Percentiles rank a stretch among this genome's conserved stretches.
Evolutionary conservation across 306 rosid genomes (phyloP).

Genomic region (Betula pendula): DNA sequence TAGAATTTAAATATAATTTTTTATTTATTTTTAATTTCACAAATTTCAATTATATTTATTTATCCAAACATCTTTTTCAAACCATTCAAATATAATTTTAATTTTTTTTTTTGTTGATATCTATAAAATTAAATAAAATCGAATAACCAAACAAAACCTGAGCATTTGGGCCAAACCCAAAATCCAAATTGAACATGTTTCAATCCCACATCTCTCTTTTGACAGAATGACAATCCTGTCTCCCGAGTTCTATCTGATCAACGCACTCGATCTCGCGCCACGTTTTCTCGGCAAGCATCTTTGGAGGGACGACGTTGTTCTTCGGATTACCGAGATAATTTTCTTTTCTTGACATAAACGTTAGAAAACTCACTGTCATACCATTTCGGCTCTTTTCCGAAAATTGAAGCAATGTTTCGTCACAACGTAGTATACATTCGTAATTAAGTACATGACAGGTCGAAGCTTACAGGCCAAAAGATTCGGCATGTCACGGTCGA

Average conservation of each 20-base stretch:
- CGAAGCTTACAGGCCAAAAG: constrained; percentile 87
- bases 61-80: too few species aligned
- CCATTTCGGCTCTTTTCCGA: too few species aligned
- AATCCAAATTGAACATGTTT: constrained; percentile 3
- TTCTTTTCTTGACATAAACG: not conserved
- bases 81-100: too few species aligned
- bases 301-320: constrained; percentile 78
- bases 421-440: too few species aligned
- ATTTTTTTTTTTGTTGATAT: too few species aligned
- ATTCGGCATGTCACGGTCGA: constrained; percentile 84
- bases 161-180: constrained; percentile 26
- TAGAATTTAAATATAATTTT: too few species aligned
- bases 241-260: constrained; percentile 62
- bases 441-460: constrained; percentile 56
- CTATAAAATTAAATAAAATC: too few species aligned
- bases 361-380: too few species aligned
- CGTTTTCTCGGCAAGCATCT: constrained; percentile 85
- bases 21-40: too few species aligned
- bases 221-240: constrained; percentile 44
- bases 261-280: constrained; percentile 83
- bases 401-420: too few species aligned
- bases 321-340: constrained; percentile 78
- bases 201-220: constrained; percentile 16
- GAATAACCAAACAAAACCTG: too few species aligned
- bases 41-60: too few species aligned